Percentiles rank a stretch among this genome's conserved stretches.
Conservation (phyloP, 495 filamentous ascomycete species). For the Eremomyces bilateralis region DNA sequence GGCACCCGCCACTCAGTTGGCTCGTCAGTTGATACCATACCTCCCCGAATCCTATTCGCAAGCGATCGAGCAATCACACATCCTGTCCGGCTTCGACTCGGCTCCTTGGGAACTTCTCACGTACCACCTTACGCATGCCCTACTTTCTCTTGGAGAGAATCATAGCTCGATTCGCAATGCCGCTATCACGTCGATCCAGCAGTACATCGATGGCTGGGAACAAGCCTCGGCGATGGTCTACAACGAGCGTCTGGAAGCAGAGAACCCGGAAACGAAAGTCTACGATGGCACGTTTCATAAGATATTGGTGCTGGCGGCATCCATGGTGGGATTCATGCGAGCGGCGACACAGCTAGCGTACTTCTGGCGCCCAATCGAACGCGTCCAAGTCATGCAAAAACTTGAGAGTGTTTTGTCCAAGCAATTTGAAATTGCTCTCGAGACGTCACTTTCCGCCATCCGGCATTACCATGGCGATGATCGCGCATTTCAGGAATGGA, state of each 20-base stretch:
- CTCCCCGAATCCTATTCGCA: conserved; percentile 64
- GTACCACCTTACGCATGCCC: conserved; percentile 50
- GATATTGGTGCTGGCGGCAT: conserved; percentile 59
- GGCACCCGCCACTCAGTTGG: conserved; percentile 51
- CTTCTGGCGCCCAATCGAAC: conserved; percentile 56
- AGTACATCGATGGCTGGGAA: conserved; percentile 32
- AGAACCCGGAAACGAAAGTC: too few species aligned
- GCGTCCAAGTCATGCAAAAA: conserved; percentile 43
- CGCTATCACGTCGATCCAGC: conserved; percentile 35
- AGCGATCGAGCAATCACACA: conserved; percentile 53
- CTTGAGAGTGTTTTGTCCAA: conserved; percentile 58
- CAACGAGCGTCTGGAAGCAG: too few species aligned
- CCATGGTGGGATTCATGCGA: conserved; percentile 70
- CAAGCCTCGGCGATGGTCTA: too few species aligned
- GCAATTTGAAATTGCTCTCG: conserved; percentile 58
- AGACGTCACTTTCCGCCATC: conserved; percentile 71
- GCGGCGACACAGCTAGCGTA: conserved; percentile 48
- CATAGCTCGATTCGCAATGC: conserved; percentile 40
- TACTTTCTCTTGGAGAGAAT: conserved; percentile 54
- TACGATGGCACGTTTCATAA: too few species aligned
- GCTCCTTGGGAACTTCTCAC: conserved; percentile 80
- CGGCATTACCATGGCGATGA: conserved; percentile 31
- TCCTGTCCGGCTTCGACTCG: conserved; percentile 58
- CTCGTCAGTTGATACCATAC: conserved; percentile 55
- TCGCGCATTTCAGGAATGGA: conserved; percentile 51